Conservation (phyloP, 2,329 filamentous ascomycete species). For the Fusarium sp. region DNA sequence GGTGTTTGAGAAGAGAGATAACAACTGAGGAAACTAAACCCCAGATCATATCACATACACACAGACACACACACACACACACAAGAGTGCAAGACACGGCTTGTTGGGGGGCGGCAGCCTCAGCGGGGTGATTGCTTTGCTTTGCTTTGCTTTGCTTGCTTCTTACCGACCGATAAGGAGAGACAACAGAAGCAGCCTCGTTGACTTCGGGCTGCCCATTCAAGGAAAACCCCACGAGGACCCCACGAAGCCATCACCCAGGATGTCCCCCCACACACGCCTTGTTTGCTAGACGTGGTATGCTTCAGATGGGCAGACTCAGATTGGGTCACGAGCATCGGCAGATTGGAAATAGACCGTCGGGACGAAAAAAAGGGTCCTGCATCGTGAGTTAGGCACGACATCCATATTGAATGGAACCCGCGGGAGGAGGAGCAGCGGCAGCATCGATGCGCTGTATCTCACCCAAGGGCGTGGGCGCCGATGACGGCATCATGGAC, state of each 20-base stretch:
- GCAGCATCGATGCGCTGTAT: background rate
- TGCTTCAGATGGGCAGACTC: slow-evolving; percentile 24
- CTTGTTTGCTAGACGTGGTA: slow-evolving; percentile 24
- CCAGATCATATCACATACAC: background rate
- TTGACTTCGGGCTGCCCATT: background rate
- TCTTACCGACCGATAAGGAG: slow-evolving; percentile 13
- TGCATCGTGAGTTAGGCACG: slow-evolving; percentile 8
- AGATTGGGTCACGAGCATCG: slow-evolving; percentile 21
- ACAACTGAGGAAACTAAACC: slow-evolving; percentile 30
- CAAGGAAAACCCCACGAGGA: slow-evolving; percentile 21
- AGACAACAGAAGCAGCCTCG: slow-evolving; percentile 2
- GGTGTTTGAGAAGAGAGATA: slow-evolving; percentile 19
- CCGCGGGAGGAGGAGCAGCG: background rate
- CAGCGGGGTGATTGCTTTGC: slow-evolving; percentile 15
- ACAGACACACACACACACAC: background rate
- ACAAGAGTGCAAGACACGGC: slow-evolving; percentile 4
- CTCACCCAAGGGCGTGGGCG: slow-evolving; percentile 5
- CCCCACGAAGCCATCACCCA: slow-evolving; percentile 3
- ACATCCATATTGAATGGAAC: background rate
- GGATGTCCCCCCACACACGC: slow-evolving; percentile 23
- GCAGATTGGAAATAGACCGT: slow-evolving; percentile 19
- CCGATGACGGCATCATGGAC: slow-evolving; percentile 25
- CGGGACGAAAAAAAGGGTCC: background rate
- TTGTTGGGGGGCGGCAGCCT: slow-evolving; percentile 13
- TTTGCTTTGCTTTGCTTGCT: slow-evolving; percentile 3